Base-by-base conservation (phyloP, 139 green algal species). In the Picochlorum sp. region DNA sequence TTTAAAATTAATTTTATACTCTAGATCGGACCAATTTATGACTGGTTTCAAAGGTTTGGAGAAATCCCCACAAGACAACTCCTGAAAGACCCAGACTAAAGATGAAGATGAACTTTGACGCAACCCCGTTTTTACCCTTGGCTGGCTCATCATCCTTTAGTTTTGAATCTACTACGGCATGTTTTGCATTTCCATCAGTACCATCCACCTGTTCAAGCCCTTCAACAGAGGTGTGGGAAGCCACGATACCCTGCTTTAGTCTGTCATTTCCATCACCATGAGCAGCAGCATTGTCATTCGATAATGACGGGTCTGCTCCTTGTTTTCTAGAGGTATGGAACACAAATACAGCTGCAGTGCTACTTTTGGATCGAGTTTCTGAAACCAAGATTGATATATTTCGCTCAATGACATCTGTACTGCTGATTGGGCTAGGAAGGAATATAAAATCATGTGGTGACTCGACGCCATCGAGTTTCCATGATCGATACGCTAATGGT, bases 371-470 rank as follows among this genome's bases (percentile, higher is more conserved):
- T 64, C 59, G 45, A 75, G 79, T 82, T 46, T 85, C 73, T 3
- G 74, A 73, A 0, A 92, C 56, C 18, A 86, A 77, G 21, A 92
- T 30, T 6, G 85, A 70, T 49, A 90, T 69, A 24, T 81, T 61
- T 11, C 86, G 79, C 54, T 91, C 78, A 30, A 73, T 62, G 3
- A 69, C 69, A 10, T 79, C 82, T 2, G 71, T 81, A 2, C 80
- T 38, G 7, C 51, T 51, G 56, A 85, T 32, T 2, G 86, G 76
- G 1, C 82, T 80, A 0, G 81, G 76, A 2, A 74, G 59, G 13
- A 93, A 58, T 11, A 69, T 73, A n/a, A 90, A 66, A 69, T 89
- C 80, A 62, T 90, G 83, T 3, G 83, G 83, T 16, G 64, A 75
- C 20, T 66, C 21, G 11, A 65, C 62, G 49, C 75, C 79, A 3